Percentiles rank a stretch among this genome's conserved stretches.
Conservation (phyloP, 768 basidiomycete genomes). For the Tulasnella calospora region DNA sequence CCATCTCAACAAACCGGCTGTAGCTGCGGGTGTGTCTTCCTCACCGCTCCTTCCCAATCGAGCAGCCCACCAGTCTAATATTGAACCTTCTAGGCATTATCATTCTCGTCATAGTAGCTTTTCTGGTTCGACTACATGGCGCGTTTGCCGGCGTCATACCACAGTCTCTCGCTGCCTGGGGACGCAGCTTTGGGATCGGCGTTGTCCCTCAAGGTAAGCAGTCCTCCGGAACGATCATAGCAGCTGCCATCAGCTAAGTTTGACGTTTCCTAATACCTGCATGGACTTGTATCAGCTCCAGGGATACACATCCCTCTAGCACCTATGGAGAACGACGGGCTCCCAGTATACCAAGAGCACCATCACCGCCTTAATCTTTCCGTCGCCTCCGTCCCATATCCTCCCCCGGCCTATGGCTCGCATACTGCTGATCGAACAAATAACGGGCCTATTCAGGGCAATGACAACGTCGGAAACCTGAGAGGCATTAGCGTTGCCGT, state of each 20-base stretch:
- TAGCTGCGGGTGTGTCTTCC: background rate
- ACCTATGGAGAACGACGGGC: background rate
- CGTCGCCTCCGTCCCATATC: background rate
- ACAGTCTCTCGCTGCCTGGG: background rate
- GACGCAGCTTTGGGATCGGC: background rate
- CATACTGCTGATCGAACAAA: background rate
- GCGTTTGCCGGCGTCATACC: background rate
- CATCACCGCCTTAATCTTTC: background rate
- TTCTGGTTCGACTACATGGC: background rate
- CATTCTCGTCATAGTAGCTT: background rate
- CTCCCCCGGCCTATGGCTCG: background rate
- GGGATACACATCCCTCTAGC: background rate
- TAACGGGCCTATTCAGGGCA: background rate
- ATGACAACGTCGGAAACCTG: background rate
- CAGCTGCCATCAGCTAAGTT: background rate
- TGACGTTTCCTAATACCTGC: background rate
- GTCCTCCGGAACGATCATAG: background rate
- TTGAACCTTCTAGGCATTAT: background rate
- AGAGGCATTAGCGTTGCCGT: background rate
- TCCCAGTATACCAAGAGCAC: background rate
- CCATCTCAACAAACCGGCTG: background rate
- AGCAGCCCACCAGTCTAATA: background rate
- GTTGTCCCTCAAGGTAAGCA: background rate
- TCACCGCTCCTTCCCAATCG: background rate
- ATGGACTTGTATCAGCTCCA: background rate